Conservation (phyloP, 306 rosid species). For the Corylus avellana region DNA sequence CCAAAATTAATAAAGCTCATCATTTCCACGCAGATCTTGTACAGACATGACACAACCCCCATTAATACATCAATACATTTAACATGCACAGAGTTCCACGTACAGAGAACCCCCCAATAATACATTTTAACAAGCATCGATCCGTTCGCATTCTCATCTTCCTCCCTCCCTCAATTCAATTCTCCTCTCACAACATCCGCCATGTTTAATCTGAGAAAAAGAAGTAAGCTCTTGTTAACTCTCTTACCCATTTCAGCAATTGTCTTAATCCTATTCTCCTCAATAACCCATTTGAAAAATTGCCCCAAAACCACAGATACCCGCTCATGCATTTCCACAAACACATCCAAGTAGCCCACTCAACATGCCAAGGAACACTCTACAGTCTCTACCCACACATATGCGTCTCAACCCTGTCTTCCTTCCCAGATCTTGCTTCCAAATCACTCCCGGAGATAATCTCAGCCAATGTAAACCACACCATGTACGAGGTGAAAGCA, state of each 20-base stretch:
- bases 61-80: no score
- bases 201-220: slow-evolving; percentile 27
- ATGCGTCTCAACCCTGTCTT: slow-evolving; percentile 64
- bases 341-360: slow-evolving; percentile 49
- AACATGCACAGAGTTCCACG: no score
- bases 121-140: neutral
- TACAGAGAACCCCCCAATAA: no score
- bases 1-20: no score
- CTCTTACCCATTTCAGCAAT: slow-evolving; percentile 12
- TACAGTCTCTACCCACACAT: slow-evolving; percentile 42
- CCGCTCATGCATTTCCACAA: slow-evolving; percentile 30
- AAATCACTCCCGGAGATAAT: slow-evolving; percentile 57
- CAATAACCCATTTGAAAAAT: slow-evolving; percentile 19
- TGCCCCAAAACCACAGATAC: neutral
- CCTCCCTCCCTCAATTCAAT: neutral
- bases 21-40: no score
- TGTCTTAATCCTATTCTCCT: slow-evolving; percentile 19
- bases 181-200: neutral
- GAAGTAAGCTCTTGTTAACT: slow-evolving; percentile 26
- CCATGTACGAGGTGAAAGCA: slow-evolving; percentile 43
- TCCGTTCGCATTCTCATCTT: neutral
- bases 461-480: slow-evolving; percentile 42
- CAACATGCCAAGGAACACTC: slow-evolving; percentile 71
- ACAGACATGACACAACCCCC: no score
- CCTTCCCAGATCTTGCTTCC: slow-evolving; percentile 59